These are phyloP conservation scores for Margaritispora aquatica DNA, from an alignment of 495 filamentous ascomycete species.

Conservation along the genomic window DNA sequence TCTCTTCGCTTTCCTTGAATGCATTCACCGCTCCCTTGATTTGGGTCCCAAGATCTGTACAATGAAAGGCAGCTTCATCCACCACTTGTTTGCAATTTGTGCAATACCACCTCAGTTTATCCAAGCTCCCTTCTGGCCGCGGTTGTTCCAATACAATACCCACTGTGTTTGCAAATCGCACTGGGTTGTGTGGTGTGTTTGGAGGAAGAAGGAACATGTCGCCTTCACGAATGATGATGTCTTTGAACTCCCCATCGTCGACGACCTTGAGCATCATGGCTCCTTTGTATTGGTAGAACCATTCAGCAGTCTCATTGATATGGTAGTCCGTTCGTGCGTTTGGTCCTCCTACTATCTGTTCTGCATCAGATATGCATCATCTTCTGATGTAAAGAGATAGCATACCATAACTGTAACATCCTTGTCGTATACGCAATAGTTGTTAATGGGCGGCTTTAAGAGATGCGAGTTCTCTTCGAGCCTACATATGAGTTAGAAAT, in stretches of 20 bases:
- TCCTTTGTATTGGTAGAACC: conserved; percentile 95
- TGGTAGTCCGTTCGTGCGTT: conserved; percentile 98
- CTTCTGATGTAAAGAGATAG: neutral
- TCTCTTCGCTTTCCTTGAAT: conserved; percentile 65
- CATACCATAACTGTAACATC: conserved; percentile 71
- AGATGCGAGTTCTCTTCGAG: conserved; percentile 88
- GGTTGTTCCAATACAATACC: conserved; percentile 89
- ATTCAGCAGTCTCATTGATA: conserved; percentile 94
- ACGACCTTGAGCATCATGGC: conserved; percentile 93
- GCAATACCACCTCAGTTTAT: conserved; percentile 91
- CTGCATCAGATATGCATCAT: neutral
- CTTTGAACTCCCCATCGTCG: conserved; percentile 57
- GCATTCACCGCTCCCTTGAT: conserved; percentile 88
- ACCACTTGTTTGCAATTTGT: conserved; percentile 64
- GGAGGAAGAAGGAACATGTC: conserved; percentile 90
- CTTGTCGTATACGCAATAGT: conserved; percentile 89
- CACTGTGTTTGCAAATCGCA: conserved; percentile 57
- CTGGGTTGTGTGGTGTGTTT: conserved; percentile 81
- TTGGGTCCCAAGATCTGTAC: conserved; percentile 91
- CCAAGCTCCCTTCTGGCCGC: conserved; percentile 60
- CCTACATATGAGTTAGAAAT: conserved; percentile 43
- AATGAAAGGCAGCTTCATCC: conserved; percentile 81
- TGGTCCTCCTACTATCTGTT: conserved; percentile 86
- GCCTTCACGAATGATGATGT: conserved; percentile 85
- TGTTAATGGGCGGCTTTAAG: conserved; percentile 92